Percentiles rank a stretch among this genome's conserved stretches.
These are phyloP conservation scores for Aspergillus ruber DNA, from an alignment of 2,329 filamentous ascomycete genomes.

Conservation along the genomic window DNA sequence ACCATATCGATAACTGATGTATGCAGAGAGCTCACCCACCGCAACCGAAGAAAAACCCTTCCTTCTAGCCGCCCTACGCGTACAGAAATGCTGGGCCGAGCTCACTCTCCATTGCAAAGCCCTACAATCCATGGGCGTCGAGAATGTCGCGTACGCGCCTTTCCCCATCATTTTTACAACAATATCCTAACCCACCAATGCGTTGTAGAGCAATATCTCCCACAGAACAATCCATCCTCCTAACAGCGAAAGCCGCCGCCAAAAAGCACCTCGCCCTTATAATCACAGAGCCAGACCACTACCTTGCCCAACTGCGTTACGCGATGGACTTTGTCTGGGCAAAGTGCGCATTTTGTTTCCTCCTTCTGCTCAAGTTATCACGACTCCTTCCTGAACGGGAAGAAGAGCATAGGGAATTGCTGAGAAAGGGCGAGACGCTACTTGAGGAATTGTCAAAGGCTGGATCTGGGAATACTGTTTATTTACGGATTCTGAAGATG, in stretches of 20 bases:
- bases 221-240: constrained; percentile 42
- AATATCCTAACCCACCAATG: too few species aligned
- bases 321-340: constrained; percentile 56
- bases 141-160: constrained; percentile 39
- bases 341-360: constrained; percentile 52
- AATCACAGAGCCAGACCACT: constrained; percentile 39
- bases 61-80: constrained; percentile 42
- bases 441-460: constrained; percentile 37
- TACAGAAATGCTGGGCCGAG: constrained; percentile 50
- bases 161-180: neutral
- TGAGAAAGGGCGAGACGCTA: constrained; percentile 40
- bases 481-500: constrained; percentile 44
- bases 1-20: neutral
- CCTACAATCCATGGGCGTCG: constrained; percentile 43
- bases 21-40: constrained; percentile 20
- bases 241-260: constrained; percentile 47
- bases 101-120: constrained; percentile 49
- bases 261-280: constrained; percentile 47
- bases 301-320: constrained; percentile 47
- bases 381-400: constrained; percentile 42
- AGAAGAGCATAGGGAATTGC: constrained; percentile 34
- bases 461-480: constrained; percentile 34
- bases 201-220: constrained; percentile 40
- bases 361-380: constrained; percentile 49
- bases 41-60: constrained; percentile 29